These are phyloP conservation scores for Colletotrichum higginsianum DNA, from an alignment of 2,329 filamentous ascomycete species.

Conservation along the genomic window DNA sequence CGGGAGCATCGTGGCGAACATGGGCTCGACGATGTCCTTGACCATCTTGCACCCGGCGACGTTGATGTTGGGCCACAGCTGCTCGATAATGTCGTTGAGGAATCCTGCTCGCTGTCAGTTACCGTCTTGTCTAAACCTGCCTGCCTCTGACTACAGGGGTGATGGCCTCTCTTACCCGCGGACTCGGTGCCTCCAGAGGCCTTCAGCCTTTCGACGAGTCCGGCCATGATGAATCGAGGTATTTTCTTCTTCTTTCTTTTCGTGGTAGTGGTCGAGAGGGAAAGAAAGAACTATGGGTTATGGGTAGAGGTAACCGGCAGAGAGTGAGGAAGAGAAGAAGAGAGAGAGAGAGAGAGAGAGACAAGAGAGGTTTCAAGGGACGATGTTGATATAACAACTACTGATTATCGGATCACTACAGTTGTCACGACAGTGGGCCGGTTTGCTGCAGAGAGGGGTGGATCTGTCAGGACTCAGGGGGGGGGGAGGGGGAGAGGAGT, in stretches of 20 bases:
- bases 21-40: conserved; percentile 64
- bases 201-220: conserved; percentile 56
- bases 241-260: neutral
- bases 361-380: neutral
- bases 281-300: neutral
- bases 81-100: conserved; percentile 63
- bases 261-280: too few relatives aligned
- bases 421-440: conserved; percentile 8
- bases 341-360: neutral
- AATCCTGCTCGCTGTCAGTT: conserved; percentile 51
- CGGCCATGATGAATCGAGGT: conserved; percentile 47
- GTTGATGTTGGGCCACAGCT: conserved; percentile 65
- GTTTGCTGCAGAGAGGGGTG: neutral
- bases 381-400: neutral
- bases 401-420: neutral
- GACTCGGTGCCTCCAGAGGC: conserved; percentile 58
- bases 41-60: conserved; percentile 59
- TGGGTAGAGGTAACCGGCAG: neutral
- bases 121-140: neutral
- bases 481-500: neutral
- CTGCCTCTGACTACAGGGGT: neutral
- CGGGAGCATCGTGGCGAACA: conserved; percentile 62
- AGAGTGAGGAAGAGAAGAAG: too few relatives aligned
- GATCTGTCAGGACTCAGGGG: neutral
- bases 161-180: conserved; percentile 48